A percentile compares a stretch with the other conserved stretches of the same genome.
These are phyloP conservation scores for Carex myosuroides DNA, from an alignment of 176 grass and related monocot genomes.

Conservation along the genomic window DNA sequence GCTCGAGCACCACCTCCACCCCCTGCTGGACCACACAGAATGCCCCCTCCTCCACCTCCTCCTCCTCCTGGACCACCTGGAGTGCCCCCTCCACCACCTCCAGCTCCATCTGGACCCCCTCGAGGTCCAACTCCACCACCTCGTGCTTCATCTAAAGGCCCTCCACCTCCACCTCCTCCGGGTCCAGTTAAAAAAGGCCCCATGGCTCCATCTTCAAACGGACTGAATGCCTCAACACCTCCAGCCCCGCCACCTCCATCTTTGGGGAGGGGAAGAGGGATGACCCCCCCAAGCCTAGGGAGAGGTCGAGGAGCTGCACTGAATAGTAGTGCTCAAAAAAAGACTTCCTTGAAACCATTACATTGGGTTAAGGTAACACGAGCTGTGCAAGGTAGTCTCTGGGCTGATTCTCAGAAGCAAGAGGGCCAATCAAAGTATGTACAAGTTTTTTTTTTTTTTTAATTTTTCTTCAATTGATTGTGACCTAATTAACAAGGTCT, in stretches of 20 bases:
- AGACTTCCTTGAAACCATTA: slow-evolving; percentile 84
- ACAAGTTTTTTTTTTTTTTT: not conserved
- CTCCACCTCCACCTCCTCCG: slow-evolving; percentile 44
- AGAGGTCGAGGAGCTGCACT: slow-evolving; percentile 51
- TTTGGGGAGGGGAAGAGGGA: slow-evolving; percentile 48
- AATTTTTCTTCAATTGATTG: not conserved
- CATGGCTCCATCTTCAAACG: slow-evolving; percentile 47
- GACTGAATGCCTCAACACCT: slow-evolving; percentile 31
- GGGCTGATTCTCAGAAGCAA: slow-evolving; percentile 94
- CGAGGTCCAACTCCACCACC: slow-evolving; percentile 57
- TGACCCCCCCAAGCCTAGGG: slow-evolving; percentile 24
- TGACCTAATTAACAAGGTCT: not conserved
- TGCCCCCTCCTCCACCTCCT: slow-evolving; percentile 31
- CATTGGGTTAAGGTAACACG: slow-evolving; percentile 99
- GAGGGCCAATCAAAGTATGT: slow-evolving; percentile 78
- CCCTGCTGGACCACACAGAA: slow-evolving; percentile 28
- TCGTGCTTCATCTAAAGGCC: slow-evolving; percentile 30
- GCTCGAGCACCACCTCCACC: slow-evolving; percentile 26
- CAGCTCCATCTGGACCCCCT: slow-evolving; percentile 21
- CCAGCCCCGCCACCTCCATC: slow-evolving; percentile 45
- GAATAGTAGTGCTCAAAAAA: slow-evolving; percentile 59
- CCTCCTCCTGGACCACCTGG: slow-evolving; percentile 10
- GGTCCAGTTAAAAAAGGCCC: slow-evolving; percentile 21
- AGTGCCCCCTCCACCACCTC: slow-evolving; percentile 15
- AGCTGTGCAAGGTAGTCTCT: slow-evolving; percentile 92